Conservation (phyloP, 768 basidiomycete species). For the Neoboletus magnificus region DNA sequence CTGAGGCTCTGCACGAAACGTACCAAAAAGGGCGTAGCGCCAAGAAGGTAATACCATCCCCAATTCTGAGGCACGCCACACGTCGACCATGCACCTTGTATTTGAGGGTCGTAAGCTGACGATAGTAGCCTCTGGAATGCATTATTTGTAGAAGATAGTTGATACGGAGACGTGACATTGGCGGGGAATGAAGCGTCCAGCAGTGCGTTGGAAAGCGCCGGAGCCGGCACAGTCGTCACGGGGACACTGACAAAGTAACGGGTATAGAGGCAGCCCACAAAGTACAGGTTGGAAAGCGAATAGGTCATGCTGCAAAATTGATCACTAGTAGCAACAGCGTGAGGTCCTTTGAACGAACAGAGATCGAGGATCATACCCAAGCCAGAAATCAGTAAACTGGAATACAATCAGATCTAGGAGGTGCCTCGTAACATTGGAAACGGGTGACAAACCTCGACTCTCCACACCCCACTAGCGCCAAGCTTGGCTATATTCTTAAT, state of each 20-base stretch:
- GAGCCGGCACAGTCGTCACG: background rate
- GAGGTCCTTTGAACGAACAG: background rate
- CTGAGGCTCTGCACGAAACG: constrained; percentile 85
- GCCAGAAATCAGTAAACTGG: constrained; percentile 85
- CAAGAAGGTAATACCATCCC: constrained; percentile 57
- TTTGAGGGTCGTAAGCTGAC: constrained; percentile 25
- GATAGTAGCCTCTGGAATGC: background rate
- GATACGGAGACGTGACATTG: background rate
- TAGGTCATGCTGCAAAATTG: constrained; percentile 79
- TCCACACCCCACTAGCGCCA: constrained; percentile 63
- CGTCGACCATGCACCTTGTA: constrained; percentile 43
- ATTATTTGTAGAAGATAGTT: background rate
- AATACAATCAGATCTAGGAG: background rate
- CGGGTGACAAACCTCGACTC: constrained; percentile 61
- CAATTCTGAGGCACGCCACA: constrained; percentile 47
- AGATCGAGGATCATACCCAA: constrained; percentile 51
- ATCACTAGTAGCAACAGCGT: constrained; percentile 45
- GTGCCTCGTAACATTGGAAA: background rate
- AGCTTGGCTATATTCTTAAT: constrained; percentile 59
- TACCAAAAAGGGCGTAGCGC: constrained; percentile 61
- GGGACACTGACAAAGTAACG: constrained; percentile 2
- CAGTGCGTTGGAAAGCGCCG: background rate
- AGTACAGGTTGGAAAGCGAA: constrained; percentile 66
- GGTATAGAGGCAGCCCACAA: constrained; percentile 71
- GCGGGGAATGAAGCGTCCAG: background rate